A percentile compares a stretch with the other conserved stretches of the same genome.
Conservation (phyloP, 2,329 filamentous ascomycete species). For the Epichloe typhina region DNA sequence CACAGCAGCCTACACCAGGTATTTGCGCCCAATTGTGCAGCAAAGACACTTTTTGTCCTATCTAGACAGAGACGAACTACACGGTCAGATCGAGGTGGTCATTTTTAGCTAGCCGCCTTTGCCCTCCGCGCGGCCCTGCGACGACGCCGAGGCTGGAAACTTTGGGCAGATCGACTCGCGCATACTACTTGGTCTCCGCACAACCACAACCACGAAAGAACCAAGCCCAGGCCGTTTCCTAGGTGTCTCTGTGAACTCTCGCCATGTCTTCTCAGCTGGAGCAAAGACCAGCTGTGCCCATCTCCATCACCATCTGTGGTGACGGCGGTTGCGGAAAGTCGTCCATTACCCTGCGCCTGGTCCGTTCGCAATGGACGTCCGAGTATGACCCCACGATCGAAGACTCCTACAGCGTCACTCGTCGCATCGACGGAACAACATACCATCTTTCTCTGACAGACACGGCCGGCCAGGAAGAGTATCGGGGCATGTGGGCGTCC, state of each 20-base stretch:
- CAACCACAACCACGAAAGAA: no score
- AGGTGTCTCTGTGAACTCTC: background rate
- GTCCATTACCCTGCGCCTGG: slow-evolving; percentile 70
- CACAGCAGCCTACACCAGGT: background rate
- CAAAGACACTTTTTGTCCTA: no score
- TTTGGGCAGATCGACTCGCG: no score
- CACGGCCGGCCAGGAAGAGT: slow-evolving; percentile 83
- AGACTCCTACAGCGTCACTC: slow-evolving; percentile 75
- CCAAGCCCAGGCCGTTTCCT: no score
- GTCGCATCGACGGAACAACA: slow-evolving; percentile 63
- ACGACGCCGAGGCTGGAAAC: no score
- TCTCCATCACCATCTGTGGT: slow-evolving; percentile 72
- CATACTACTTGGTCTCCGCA: no score
- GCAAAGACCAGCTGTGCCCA: slow-evolving; percentile 34
- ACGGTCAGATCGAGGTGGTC: no score
- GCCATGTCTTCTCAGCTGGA: slow-evolving; percentile 2
- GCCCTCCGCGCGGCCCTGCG: no score
- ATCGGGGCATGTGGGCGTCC: slow-evolving; percentile 73
- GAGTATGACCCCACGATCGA: slow-evolving; percentile 74
- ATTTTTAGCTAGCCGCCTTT: no score
- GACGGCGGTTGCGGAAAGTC: slow-evolving; percentile 79
- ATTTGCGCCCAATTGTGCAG: no score
- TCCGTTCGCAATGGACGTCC: slow-evolving; percentile 71
- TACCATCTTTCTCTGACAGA: slow-evolving; percentile 73
- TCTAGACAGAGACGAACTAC: no score